Conservation (phyloP, 1,139 yeast species). For the Trichomonascaceae sp. region DNA sequence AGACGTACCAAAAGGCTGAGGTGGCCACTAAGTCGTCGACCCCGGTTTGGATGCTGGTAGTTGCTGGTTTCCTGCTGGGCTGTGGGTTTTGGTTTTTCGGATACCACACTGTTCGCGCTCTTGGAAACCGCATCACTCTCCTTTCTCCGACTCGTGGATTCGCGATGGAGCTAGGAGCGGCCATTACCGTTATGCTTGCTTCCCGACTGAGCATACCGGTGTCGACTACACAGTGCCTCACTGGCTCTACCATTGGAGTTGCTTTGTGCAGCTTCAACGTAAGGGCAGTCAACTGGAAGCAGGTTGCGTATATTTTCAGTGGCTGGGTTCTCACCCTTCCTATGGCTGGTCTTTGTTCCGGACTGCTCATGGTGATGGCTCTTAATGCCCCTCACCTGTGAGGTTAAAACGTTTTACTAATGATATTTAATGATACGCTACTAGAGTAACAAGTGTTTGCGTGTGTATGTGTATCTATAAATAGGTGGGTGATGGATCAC, state of each 20-base stretch:
- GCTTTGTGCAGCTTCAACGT: conserved; percentile 58
- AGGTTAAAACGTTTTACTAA: no score
- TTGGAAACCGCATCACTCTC: conserved; percentile 63
- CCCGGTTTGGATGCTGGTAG: conserved; percentile 61
- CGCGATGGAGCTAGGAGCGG: conserved; percentile 67
- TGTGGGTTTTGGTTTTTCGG: conserved; percentile 66
- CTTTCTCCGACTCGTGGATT: conserved; percentile 79
- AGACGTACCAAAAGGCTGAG: conserved; percentile 44
- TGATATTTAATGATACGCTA: no score
- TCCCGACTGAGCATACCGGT: conserved; percentile 60
- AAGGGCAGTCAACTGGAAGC: conserved; percentile 64
- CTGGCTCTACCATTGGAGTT: conserved; percentile 66
- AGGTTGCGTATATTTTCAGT: conserved; percentile 55
- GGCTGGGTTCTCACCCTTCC: conserved; percentile 72
- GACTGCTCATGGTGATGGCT: conserved; percentile 51
- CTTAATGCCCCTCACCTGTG: conserved; percentile 42
- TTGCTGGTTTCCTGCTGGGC: conserved; percentile 54
- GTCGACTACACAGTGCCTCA: conserved; percentile 71
- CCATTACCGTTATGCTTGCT: conserved; percentile 63
- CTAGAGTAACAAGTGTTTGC: no score
- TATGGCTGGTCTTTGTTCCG: conserved; percentile 60
- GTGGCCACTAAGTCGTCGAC: conserved; percentile 40
- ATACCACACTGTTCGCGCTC: conserved; percentile 53
- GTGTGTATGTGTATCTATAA: no score
- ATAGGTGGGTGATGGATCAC: no score